These are phyloP conservation scores for Coemansia sp. DNA, from an alignment of 192 early-diverging fungal species.

Conservation along the genomic window DNA sequence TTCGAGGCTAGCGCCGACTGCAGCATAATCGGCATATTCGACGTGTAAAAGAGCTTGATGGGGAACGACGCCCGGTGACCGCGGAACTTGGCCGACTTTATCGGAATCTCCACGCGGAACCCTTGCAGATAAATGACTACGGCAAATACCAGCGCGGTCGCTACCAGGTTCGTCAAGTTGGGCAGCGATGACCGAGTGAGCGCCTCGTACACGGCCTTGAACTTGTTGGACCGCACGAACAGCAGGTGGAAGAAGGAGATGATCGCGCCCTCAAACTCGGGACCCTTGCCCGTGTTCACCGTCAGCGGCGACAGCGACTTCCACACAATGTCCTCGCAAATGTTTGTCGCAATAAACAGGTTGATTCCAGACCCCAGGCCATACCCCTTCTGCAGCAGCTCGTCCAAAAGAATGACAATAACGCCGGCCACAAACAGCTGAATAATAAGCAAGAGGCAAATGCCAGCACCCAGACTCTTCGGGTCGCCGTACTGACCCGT, in stretches of 20 bases:
- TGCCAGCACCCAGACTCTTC: slow-evolving; percentile 94
- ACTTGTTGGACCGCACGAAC: slow-evolving; percentile 95
- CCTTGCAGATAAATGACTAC: slow-evolving; percentile 97
- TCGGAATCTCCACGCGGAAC: slow-evolving; percentile 99
- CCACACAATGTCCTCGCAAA: slow-evolving; percentile 99
- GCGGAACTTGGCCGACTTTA: slow-evolving; percentile 94
- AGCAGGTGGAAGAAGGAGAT: slow-evolving; percentile 95
- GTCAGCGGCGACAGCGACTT: slow-evolving; percentile 98
- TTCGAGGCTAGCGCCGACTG: slow-evolving; percentile 97
- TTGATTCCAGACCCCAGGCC: slow-evolving; percentile 99
- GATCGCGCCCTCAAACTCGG: slow-evolving; percentile 99
- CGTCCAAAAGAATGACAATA: slow-evolving; percentile 98
- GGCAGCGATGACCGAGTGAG: slow-evolving; percentile 89
- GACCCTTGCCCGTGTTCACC: slow-evolving; percentile 96
- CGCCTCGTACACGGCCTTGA: slow-evolving; percentile 95
- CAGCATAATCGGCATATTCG: slow-evolving; percentile 99
- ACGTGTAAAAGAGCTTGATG: slow-evolving; percentile 99
- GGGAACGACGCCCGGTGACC: slow-evolving; percentile 99
- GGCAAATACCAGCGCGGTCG: slow-evolving; percentile 86
- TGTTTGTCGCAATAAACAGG: slow-evolving; percentile 99
- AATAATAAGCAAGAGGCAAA: slow-evolving; percentile 93
- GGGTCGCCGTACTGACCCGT: slow-evolving; percentile 98
- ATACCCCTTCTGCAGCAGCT: slow-evolving; percentile 99
- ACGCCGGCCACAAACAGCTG: slow-evolving; percentile 97
- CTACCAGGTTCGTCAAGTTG: slow-evolving; percentile 90